A percentile compares a stretch with the other conserved stretches of the same genome.
Conservation (phyloP, 2,329 filamentous ascomycete species). For the Neurospora crassa region DNA sequence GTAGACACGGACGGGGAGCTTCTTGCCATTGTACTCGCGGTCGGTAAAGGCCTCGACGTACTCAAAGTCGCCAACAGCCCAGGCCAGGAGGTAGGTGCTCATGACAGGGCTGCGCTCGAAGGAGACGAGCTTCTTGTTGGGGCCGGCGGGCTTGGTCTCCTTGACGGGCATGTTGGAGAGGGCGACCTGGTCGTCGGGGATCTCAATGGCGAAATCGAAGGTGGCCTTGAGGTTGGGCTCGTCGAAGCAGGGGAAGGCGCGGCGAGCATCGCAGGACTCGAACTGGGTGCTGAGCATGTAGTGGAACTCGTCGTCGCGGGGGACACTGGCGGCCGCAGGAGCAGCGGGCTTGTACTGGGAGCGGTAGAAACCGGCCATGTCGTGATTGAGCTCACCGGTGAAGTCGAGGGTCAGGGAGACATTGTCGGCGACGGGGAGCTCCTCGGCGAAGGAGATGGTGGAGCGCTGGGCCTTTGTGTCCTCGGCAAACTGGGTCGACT, state of each 20-base stretch:
- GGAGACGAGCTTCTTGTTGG: constrained; percentile 62
- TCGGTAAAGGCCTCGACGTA: constrained; percentile 88
- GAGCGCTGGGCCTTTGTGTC: constrained; percentile 77
- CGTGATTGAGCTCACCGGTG: constrained; percentile 74
- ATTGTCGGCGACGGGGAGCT: constrained; percentile 58
- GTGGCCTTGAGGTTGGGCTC: constrained; percentile 96
- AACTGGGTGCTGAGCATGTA: constrained; percentile 94
- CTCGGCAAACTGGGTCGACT: constrained; percentile 63
- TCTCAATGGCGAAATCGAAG: constrained; percentile 87
- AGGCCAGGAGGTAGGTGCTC: constrained; percentile 85
- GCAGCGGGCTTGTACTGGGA: constrained; percentile 71
- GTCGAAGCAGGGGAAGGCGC: constrained; percentile 96
- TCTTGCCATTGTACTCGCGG: constrained; percentile 83
- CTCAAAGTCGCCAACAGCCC: constrained; percentile 95
- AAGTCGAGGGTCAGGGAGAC: constrained; percentile 54
- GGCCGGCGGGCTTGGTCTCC: constrained; percentile 45
- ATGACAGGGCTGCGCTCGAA: constrained; percentile 83
- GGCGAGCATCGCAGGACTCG: constrained; percentile 87
- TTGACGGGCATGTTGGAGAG: constrained; percentile 95
- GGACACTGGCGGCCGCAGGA: constrained; percentile 65
- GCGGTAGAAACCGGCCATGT: constrained; percentile 95
- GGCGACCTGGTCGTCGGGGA: constrained; percentile 79
- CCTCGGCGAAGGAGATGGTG: constrained; percentile 62
- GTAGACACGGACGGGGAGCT: constrained; percentile 88
- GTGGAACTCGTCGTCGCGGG: constrained; percentile 57